These are phyloP conservation scores for Capsicum chinense DNA, from an alignment of 257 asterid species.

Conservation along the genomic window DNA sequence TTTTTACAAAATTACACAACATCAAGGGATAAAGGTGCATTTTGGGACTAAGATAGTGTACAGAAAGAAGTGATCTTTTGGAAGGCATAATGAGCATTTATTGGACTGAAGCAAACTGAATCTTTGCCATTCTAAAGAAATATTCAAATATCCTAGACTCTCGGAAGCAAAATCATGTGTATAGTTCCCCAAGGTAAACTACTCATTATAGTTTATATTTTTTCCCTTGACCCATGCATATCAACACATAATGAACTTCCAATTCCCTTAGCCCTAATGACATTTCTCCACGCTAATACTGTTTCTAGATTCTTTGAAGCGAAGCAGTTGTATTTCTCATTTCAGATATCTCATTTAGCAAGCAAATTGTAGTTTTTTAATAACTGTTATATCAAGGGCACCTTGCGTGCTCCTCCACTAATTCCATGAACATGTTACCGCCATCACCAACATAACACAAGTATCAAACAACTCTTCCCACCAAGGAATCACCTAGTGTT, in stretches of 20 bases:
- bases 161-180: neutral
- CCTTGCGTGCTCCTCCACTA: neutral
- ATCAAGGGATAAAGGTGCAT: neutral
- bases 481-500: neutral
- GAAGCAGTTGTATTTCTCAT: neutral
- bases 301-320: neutral
- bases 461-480: neutral
- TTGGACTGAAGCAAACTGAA: neutral
- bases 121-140: neutral
- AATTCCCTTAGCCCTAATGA: neutral
- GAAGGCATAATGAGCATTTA: neutral
- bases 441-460: neutral
- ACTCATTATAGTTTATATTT: neutral
- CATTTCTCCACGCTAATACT: neutral
- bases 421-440: too few species aligned
- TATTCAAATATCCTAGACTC: neutral
- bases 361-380: neutral
- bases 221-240: neutral
- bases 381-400: neutral
- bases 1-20: neutral
- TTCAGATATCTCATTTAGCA: neutral
- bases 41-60: neutral
- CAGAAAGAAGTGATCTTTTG: neutral
- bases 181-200: neutral
- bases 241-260: neutral